A percentile compares a stretch with the other conserved stretches of the same genome.
phyloP scores from a whole-genome alignment of 176 grass and related monocot genomes.

The Oryza glaberrima region DNA sequence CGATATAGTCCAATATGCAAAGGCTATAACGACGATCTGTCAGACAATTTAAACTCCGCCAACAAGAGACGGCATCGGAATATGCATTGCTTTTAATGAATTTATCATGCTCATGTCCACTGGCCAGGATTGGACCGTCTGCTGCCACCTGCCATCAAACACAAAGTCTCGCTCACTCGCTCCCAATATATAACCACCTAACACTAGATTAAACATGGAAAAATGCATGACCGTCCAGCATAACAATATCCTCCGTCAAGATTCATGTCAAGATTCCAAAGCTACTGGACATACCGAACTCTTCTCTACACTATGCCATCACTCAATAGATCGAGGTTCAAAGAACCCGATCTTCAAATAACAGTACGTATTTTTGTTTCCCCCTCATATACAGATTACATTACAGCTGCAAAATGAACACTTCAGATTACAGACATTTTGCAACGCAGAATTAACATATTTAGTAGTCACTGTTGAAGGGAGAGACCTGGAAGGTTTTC shows the following conservation, averaged over 20 bases:
- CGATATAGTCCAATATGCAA: background rate
- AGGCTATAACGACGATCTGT: background rate
- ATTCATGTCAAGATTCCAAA: background rate
- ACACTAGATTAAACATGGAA: too few relatives aligned
- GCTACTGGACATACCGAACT: background rate
- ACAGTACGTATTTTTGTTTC: background rate
- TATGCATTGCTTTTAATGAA: background rate
- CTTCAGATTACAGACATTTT: background rate
- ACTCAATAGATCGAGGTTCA: background rate
- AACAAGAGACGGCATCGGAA: background rate
- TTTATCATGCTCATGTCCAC: background rate
- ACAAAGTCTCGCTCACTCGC: background rate
- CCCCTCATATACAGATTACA: background rate
- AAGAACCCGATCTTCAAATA: background rate
- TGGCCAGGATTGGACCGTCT: background rate
- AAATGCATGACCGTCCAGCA: background rate
- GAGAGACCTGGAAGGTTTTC: slow-evolving; percentile 14
- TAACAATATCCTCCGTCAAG: background rate
- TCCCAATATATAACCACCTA: too few relatives aligned
- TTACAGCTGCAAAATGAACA: slow-evolving; percentile 16
- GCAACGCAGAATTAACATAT: background rate
- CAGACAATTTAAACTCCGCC: slow-evolving; percentile 16
- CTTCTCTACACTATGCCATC: slow-evolving; percentile 2
- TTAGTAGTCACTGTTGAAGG: slow-evolving; percentile 15
- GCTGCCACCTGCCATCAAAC: background rate